Percentiles rank a stretch among this genome's conserved stretches.
Conservation (phyloP, 1,284 basidiomycete genomes). For the Prillingera fragicola region DNA sequence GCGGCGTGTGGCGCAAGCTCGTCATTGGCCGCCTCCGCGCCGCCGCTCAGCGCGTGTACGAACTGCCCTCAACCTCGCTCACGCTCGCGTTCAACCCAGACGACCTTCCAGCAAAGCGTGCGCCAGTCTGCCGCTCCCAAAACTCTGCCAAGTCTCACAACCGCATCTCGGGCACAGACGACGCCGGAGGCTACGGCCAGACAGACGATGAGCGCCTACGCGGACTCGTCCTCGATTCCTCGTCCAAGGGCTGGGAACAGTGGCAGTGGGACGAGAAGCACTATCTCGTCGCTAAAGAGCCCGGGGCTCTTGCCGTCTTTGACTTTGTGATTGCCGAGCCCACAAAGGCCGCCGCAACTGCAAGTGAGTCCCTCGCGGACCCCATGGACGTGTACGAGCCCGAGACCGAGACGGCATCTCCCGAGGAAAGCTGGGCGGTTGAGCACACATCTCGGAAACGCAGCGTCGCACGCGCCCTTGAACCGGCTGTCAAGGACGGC, state of each 20-base stretch:
- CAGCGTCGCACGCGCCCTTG: not conserved
- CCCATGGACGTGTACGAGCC: conserved; percentile 13
- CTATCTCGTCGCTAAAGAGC: conserved; percentile 32
- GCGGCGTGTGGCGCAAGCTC: too few species aligned
- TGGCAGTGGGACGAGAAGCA: conserved; percentile 42
- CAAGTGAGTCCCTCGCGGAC: conserved; percentile 4
- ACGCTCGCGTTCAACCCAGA: conserved; percentile 8
- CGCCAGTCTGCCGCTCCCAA: conserved; percentile 34
- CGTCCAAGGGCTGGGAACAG: conserved; percentile 5
- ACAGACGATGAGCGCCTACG: not conserved
- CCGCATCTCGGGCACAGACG: conserved; percentile 13
- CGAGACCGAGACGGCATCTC: not conserved
- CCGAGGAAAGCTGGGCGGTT: too few species aligned
- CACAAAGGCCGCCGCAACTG: not conserved
- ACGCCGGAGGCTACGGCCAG: not conserved
- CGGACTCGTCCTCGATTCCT: conserved; percentile 2
- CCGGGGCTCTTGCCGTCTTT: conserved; percentile 31
- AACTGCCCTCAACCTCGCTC: conserved; percentile 7
- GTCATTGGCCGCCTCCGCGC: conserved; percentile 4
- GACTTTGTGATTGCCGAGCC: conserved; percentile 27
- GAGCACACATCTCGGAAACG: too few species aligned
- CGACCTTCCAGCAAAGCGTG: conserved; percentile 9
- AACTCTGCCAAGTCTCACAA: conserved; percentile 29
- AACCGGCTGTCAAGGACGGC: not conserved
- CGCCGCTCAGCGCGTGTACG: conserved; percentile 8